These are phyloP conservation scores for Lepidopterella palustris DNA, from an alignment of 495 filamentous ascomycete genomes.

Conservation along the genomic window DNA sequence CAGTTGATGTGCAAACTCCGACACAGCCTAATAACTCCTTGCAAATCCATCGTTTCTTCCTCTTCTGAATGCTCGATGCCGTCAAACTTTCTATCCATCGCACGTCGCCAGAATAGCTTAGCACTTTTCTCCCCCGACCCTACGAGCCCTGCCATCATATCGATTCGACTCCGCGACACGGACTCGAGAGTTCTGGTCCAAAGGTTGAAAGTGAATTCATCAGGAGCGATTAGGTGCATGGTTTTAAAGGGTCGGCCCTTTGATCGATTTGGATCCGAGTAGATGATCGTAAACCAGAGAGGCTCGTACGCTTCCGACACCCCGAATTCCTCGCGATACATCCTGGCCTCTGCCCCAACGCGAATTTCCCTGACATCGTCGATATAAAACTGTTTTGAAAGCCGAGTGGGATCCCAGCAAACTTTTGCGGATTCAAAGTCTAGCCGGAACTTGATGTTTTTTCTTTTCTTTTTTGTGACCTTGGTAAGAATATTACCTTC, in stretches of 20 bases:
- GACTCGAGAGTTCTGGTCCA: constrained; percentile 79
- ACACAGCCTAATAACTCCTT: constrained; percentile 73
- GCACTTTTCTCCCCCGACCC: constrained; percentile 69
- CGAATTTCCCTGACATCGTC: constrained; percentile 92
- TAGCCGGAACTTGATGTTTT: constrained; percentile 66
- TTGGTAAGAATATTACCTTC: constrained; percentile 72
- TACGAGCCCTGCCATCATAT: constrained; percentile 79
- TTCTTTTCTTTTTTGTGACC: constrained; percentile 72
- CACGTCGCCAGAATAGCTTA: constrained; percentile 74
- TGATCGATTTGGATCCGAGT: constrained; percentile 59
- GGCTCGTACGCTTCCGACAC: constrained; percentile 55
- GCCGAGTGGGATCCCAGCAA: constrained; percentile 73
- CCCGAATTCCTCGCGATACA: constrained; percentile 79
- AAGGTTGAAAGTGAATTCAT: constrained; percentile 57
- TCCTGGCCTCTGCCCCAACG: constrained; percentile 73
- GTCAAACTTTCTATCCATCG: constrained; percentile 65
- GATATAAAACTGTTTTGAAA: constrained; percentile 78
- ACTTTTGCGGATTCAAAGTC: constrained; percentile 79
- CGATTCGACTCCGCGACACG: constrained; percentile 73
- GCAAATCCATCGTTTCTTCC: constrained; percentile 65
- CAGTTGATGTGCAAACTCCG: constrained; percentile 84
- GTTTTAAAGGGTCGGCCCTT: constrained; percentile 66
- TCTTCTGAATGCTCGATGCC: constrained; percentile 47
- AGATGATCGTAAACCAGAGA: constrained; percentile 84
- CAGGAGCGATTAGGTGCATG: constrained; percentile 74